Base-by-base conservation (phyloP, 108 stramenopile species). In the Cyclotella kingstonii region DNA sequence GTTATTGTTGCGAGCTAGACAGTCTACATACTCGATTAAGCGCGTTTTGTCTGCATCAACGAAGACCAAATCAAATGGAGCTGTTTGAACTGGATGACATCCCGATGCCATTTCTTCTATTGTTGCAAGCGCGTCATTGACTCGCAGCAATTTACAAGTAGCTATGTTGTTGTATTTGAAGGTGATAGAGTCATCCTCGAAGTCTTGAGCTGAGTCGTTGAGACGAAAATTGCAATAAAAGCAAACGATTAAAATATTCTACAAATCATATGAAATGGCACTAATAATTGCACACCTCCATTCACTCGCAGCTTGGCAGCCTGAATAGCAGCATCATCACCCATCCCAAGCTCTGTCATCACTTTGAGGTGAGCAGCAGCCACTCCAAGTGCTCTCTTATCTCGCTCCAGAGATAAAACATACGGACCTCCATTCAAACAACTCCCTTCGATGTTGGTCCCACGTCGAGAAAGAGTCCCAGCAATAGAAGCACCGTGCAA, bases 1-100 rank as follows among this genome's bases (percentile, higher is more conserved):
- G 18, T 53, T 42, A 53, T 89, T 80, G 38, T 53, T 84, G 18
- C 45, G 57, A 19, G 91, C 58, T 18, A 87, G 77, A 2, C 76
- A 80, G 53, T 93, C 84, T 5, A 87, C 81, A 39, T 94, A 93
- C n/a, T 90, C 90, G 40, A 85, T 77, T 21, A 89, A 60, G 14
- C 90, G 62, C 7, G 87, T 87, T 60, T 96, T 96, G 60, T 96
- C 93, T 12, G 93, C 93, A 67, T 96, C 95, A 1, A 96, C 80
- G 78, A 93, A 96, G 8, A 90, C 88, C 41, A 95, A 44, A 52
- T 95, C 91, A 65, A 93, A 93, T 10, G 89, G 81, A 26, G 86
- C 72, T 26, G 47, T 14, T 15, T 41, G 15, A 15, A 23, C 27
- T n/a, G 45, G 9, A 4, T 61, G 40, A 11, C 36, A 60, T 4